Conservation (phyloP, 169 alveolate genomes). For the Plasmodium gonderi region DNA sequence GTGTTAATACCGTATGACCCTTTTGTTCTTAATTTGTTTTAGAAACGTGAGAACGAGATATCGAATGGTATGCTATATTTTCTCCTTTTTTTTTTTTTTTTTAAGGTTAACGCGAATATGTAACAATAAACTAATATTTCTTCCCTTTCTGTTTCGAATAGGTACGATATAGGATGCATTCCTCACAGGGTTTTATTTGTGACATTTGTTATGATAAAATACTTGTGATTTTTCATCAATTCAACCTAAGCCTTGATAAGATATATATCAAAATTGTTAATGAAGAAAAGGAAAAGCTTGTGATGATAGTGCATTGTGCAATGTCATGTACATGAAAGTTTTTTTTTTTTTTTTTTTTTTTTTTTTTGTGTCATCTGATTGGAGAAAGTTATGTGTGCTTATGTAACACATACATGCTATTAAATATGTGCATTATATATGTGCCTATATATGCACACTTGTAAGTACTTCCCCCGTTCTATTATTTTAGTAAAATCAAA, state of each 20-base stretch:
- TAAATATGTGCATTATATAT: not conserved
- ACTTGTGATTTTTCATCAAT: not conserved
- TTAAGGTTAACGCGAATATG: not conserved
- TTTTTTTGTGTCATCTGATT: not conserved
- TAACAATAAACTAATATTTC: not conserved
- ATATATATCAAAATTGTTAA: not conserved
- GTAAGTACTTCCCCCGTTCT: not conserved
- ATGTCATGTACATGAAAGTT: not conserved
- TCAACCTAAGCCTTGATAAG: too few relatives aligned
- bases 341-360: not conserved
- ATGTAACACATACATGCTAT: too few relatives aligned
- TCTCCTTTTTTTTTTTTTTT: not conserved
- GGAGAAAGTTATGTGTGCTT: not conserved
- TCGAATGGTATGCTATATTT: not conserved
- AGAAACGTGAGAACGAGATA: not conserved
- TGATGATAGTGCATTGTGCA: not conserved
- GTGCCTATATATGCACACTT: not conserved
- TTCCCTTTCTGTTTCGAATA: not conserved
- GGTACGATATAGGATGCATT: not conserved
- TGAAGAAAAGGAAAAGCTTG: not conserved
- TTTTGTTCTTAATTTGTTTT: not conserved
- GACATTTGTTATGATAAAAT: not conserved
- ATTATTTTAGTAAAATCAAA: not conserved
- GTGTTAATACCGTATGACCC: not conserved
- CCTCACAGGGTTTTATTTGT: not conserved